phyloP scores from a whole-genome alignment of 441 rosid species.

The Codiaeum variegatum region DNA sequence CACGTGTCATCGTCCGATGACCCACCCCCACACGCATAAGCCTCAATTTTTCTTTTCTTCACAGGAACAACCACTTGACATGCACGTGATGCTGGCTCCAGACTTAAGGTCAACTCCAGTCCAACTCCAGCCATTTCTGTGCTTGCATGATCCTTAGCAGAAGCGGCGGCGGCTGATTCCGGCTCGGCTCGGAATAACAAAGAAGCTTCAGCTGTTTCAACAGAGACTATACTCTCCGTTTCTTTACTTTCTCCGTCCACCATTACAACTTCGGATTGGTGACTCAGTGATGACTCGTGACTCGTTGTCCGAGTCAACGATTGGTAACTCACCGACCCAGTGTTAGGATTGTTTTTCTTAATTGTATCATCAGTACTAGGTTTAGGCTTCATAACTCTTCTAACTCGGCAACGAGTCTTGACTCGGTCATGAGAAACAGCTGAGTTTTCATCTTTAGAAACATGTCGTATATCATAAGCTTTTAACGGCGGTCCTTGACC shows the following conservation, averaged over 20 bases:
- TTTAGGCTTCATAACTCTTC: slow-evolving; percentile 44
- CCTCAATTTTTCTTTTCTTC: slow-evolving; percentile 45
- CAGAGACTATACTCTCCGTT: slow-evolving; percentile 54
- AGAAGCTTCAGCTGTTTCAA: slow-evolving; percentile 49
- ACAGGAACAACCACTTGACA: slow-evolving; percentile 32
- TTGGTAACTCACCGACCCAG: no score
- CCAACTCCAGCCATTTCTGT: slow-evolving; percentile 24
- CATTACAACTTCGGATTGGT: slow-evolving; percentile 46
- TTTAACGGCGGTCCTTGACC: slow-evolving; percentile 69
- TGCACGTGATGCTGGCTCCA: slow-evolving; percentile 27
- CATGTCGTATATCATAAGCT: slow-evolving; percentile 78
- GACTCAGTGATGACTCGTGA: slow-evolving; percentile 78
- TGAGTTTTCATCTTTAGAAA: slow-evolving; percentile 64
- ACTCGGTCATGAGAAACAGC: slow-evolving; percentile 35
- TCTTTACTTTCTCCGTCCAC: slow-evolving; percentile 58
- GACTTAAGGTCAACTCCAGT: slow-evolving; percentile 62
- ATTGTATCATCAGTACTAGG: neutral
- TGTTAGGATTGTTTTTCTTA: no score
- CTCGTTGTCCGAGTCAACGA: slow-evolving; percentile 55
- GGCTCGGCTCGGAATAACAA: slow-evolving; percentile 28
- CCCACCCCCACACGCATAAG: slow-evolving; percentile 16
- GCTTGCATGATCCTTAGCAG: neutral
- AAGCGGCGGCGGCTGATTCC: slow-evolving; percentile 17
- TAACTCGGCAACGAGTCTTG: slow-evolving; percentile 53
- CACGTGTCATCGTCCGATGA: slow-evolving; percentile 31